Conservation (phyloP, 768 basidiomycete genomes). For the Phaeotremella fagi region DNA sequence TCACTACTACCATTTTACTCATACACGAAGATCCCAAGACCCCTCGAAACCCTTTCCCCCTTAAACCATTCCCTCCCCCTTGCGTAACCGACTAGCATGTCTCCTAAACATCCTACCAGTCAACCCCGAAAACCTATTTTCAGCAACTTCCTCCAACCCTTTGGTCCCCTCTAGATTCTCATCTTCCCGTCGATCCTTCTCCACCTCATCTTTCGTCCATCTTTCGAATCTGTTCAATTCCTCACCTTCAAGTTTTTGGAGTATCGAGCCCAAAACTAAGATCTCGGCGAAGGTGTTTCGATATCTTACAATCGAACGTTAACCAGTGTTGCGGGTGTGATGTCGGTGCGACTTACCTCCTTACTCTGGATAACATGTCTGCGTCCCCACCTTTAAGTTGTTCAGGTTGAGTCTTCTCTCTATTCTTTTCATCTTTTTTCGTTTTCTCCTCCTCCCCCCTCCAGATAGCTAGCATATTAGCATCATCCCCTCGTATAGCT, state of each 20-base stretch:
- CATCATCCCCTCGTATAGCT: constrained; percentile 30
- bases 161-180: constrained; percentile 4
- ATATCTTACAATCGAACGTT: constrained; percentile 22
- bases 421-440: neutral
- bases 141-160: constrained; percentile 15
- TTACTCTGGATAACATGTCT: constrained; percentile 15
- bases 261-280: constrained; percentile 33
- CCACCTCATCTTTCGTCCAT: constrained; percentile 11
- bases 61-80: constrained; percentile 3
- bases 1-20: neutral
- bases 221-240: constrained; percentile 37
- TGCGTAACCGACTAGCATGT: constrained; percentile 10
- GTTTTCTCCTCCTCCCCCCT: constrained; percentile 19
- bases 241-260: constrained; percentile 42
- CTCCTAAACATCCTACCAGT: constrained; percentile 13
- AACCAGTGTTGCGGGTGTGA: neutral
- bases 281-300: constrained; percentile 44
- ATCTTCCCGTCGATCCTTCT: neutral
- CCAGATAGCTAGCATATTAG: constrained; percentile 29
- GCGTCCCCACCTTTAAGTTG: neutral
- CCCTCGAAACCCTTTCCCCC: neutral
- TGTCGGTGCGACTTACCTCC: neutral
- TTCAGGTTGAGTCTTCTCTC: constrained; percentile 1
- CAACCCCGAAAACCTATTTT: constrained; percentile 16
- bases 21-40: neutral